Base-by-base conservation (phyloP, 2,329 filamentous ascomycete genomes). In the Epichloe sp. region DNA sequence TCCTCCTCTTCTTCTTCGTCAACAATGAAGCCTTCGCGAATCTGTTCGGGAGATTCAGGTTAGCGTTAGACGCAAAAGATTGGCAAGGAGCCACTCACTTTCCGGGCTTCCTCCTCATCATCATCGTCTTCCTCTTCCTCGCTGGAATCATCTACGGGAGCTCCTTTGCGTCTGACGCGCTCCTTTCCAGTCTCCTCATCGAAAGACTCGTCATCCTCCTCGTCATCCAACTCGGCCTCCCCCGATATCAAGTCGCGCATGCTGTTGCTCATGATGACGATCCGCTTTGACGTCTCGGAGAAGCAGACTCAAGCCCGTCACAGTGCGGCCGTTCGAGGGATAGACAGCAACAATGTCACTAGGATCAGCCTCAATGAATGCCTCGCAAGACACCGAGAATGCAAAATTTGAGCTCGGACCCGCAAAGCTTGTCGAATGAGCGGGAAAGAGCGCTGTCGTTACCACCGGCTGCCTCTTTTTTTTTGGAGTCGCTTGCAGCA, bases 1-100 rank as follows among this genome's bases (percentile, higher is more conserved):
- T 87, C 85, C 51, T 88, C 85, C 59, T 88, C 85, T 55, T 91
- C 89, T 4, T 58, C 55, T 38, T 58, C 56, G 36, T 58, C 56
- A 34, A 95, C 88, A 58, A 98, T 96, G 70, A 97, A 98, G 26
- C 90, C 91, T 72, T 95, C 89, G 49, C 86, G 86, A 57, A 95
- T 79, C 89, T 95, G 61, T 23, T 35, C 11, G 2, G 11, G 35
- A 38, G 4, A 42, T 58, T 56, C 56, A 53, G 53, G 44, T 59
- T 44, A 54, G 49, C 21, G 41, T 19, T 14, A 19, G 14, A 8
- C 4, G 5, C 21, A 12, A 17, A 8, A 4, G n/a, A 21, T 26
- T 37, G 36, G 17, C 36, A 35, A 34, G 42, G 12, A 42, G 21
- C 17, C 17, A 47, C 41, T 21, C 71, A 93, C 86, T 66, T 82